Conservation (phyloP, 2,329 filamentous ascomycete genomes). For the Fusarium transvaalense region DNA sequence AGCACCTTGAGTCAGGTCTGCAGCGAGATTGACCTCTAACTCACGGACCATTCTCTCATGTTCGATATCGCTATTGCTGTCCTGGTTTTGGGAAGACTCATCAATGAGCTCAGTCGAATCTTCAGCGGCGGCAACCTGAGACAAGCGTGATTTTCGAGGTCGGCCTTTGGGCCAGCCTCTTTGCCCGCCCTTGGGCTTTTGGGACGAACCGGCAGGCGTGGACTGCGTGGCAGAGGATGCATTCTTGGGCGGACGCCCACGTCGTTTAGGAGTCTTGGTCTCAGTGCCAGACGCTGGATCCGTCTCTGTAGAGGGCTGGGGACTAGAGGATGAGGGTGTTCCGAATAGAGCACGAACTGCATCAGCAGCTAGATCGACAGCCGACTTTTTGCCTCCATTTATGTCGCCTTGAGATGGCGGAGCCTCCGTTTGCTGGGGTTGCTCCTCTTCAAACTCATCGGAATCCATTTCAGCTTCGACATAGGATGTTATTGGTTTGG, state of each 20-base stretch:
- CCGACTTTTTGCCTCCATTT: slow-evolving; percentile 25
- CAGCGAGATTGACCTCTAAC: slow-evolving; percentile 34
- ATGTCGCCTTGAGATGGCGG: slow-evolving; percentile 16
- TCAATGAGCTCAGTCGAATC: not conserved
- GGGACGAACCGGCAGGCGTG: slow-evolving; percentile 18
- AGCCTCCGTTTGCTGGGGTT: slow-evolving; percentile 45
- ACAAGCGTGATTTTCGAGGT: slow-evolving; percentile 45
- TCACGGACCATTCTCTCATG: slow-evolving; percentile 35
- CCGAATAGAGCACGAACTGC: slow-evolving; percentile 51
- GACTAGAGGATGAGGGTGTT: slow-evolving; percentile 18
- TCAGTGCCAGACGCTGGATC: slow-evolving; percentile 8
- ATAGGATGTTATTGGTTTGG: slow-evolving; percentile 65
- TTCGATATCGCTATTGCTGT: slow-evolving; percentile 27
- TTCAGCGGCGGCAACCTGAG: slow-evolving; percentile 23
- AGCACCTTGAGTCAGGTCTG: slow-evolving; percentile 27
- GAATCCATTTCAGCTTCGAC: slow-evolving; percentile 60
- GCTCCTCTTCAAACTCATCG: slow-evolving; percentile 59
- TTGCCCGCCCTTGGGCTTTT: slow-evolving; percentile 44
- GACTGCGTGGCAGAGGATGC: slow-evolving; percentile 13
- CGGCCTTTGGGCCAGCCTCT: slow-evolving; percentile 48
- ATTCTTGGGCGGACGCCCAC: slow-evolving; percentile 53
- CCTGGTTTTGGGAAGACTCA: slow-evolving; percentile 1
- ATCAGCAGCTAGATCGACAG: slow-evolving; percentile 58
- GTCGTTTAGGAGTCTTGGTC: slow-evolving; percentile 40
- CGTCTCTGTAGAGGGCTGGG: not conserved